phyloP scores from a whole-genome alignment of 768 basidiomycete genomes.

The Podaxis sp. region DNA sequence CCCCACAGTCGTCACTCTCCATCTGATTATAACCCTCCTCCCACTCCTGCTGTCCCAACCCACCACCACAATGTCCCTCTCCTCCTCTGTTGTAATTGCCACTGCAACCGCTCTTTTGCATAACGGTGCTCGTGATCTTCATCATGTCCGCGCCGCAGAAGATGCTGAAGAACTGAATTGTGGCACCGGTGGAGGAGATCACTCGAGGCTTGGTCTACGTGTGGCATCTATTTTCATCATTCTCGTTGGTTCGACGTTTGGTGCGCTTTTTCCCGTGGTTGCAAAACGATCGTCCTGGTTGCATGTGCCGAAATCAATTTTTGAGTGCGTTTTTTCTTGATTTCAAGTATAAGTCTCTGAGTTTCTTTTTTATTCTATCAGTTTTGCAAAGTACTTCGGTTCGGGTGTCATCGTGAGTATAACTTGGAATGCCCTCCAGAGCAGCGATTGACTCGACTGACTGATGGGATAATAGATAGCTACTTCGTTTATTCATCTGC shows the following conservation, averaged over 20 bases:
- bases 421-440: slow-evolving; percentile 1
- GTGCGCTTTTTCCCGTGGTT: slow-evolving; percentile 71
- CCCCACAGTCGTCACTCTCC: slow-evolving; percentile 24
- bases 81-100: slow-evolving; percentile 7
- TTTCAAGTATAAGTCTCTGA: slow-evolving; percentile 6
- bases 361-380: slow-evolving; percentile 19
- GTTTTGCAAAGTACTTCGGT: slow-evolving; percentile 87
- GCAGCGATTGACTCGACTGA: slow-evolving; percentile 2
- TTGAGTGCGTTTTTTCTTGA: slow-evolving; percentile 51
- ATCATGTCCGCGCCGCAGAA: neutral
- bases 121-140: neutral
- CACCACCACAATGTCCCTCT: slow-evolving; percentile 13
- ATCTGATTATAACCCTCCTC: slow-evolving; percentile 14
- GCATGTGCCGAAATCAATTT: slow-evolving; percentile 53
- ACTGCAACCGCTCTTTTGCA: neutral
- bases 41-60: neutral
- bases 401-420: slow-evolving; percentile 77
- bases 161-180: slow-evolving; percentile 34
- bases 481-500: slow-evolving; percentile 83
- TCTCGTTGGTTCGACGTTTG: slow-evolving; percentile 50
- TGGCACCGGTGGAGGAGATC: slow-evolving; percentile 46
- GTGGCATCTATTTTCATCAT: slow-evolving; percentile 76
- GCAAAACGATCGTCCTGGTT: slow-evolving; percentile 48
- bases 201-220: slow-evolving; percentile 47
- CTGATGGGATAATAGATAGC: slow-evolving; percentile 53